A percentile compares a stretch with the other conserved stretches of the same genome.
phyloP scores from a whole-genome alignment of 371 early-diverging fungal genomes.

The Batkoa obscura region DNA sequence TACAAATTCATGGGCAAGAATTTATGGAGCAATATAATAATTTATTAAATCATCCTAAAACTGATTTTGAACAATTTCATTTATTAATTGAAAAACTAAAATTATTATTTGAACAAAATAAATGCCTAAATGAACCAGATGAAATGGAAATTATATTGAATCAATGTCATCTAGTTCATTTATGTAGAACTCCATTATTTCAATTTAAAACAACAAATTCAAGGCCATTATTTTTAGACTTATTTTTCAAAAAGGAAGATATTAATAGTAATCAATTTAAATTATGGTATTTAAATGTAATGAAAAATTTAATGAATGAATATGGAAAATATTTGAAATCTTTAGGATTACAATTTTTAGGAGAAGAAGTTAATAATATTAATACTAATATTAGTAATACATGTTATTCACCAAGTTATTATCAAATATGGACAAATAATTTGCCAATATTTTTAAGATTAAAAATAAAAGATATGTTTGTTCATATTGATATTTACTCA shows the following conservation, averaged over 20 bases:
- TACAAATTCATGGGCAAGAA: conserved; percentile 1
- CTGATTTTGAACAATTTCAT: not conserved
- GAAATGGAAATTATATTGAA: not conserved
- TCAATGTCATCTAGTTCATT: not conserved
- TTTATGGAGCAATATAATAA: conserved; percentile 3
- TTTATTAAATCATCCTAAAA: not conserved
- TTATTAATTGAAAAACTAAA: not conserved
- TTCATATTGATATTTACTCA: not conserved
- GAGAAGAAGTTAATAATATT: not conserved
- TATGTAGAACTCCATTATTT: not conserved
- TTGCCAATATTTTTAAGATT: not conserved
- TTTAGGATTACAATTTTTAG: not conserved
- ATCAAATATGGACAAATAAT: not conserved
- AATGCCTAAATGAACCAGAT: not conserved
- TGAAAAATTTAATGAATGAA: not conserved
- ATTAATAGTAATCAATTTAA: not conserved
- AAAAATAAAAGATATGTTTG: not conserved
- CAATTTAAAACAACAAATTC: not conserved
- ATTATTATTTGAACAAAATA: not conserved
- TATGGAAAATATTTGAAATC: not conserved
- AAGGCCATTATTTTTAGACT: not conserved
- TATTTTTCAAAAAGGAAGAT: not conserved
- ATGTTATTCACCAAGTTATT: not conserved
- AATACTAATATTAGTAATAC: too few relatives aligned
- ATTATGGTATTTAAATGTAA: not conserved